Evolutionary conservation across 73 alveolate species (phyloP).

Genomic region (Symbiodinium natans): DNA sequence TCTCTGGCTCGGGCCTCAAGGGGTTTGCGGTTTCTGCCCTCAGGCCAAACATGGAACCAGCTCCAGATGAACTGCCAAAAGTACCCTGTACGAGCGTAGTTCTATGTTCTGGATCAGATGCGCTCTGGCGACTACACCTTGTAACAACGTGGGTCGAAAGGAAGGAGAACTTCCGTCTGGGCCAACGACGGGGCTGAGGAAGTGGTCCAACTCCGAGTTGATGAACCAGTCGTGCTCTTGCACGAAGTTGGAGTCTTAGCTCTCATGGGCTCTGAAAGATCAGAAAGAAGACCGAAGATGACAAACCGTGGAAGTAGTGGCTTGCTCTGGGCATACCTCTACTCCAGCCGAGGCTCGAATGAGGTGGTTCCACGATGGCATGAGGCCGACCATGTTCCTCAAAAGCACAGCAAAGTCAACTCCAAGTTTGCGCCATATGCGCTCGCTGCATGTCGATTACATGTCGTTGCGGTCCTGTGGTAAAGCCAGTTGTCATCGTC

Average conservation of each 20-base stretch:
- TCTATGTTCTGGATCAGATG: too few relatives aligned
- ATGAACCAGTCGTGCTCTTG: background rate
- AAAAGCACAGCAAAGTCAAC: background rate
- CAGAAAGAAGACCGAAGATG: background rate
- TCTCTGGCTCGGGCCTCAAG: conserved; percentile 59
- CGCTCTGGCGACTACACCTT: too few relatives aligned
- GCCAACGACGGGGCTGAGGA: conserved; percentile 2
- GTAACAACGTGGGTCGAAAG: too few relatives aligned
- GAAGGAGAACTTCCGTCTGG: too few relatives aligned
- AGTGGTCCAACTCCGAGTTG: background rate
- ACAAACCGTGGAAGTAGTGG: background rate
- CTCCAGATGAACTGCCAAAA: too few relatives aligned
- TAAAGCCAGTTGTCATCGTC: conserved; percentile 73
- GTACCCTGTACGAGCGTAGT: too few relatives aligned
- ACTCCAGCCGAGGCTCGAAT: conserved; percentile 27
- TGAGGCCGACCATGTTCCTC: conserved; percentile 80
- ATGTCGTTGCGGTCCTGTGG: conserved; percentile 55
- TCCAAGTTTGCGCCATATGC: background rate
- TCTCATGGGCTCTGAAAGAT: background rate
- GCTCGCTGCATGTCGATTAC: background rate
- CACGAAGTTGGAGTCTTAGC: conserved; percentile 36
- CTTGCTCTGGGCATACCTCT: too few relatives aligned
- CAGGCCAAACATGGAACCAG: too few relatives aligned
- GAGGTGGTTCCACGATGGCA: conserved; percentile 91
- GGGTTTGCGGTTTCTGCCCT: background rate